Conservation (phyloP, 192 early-diverging fungal genomes). For the Phycomyces nitens region DNA sequence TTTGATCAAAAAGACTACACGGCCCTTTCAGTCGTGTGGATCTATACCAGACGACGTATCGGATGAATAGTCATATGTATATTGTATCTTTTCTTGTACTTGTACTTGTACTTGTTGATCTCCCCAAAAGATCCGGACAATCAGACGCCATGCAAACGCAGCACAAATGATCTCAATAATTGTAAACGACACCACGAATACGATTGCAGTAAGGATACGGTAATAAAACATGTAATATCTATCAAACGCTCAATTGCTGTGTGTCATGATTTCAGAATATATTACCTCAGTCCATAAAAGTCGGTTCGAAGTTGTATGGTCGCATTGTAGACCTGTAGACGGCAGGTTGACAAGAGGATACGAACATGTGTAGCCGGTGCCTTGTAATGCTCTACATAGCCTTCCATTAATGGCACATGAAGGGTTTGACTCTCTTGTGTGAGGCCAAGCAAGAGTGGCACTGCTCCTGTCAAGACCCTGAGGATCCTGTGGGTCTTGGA, state of each 20-base stretch:
- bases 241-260: no score
- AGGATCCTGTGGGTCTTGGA: constrained; percentile 23
- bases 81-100: no score
- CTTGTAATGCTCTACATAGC: constrained; percentile 14
- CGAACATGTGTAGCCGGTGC: constrained; percentile 40
- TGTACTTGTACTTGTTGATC: no score
- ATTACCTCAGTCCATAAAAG: constrained; percentile 54
- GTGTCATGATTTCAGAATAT: no score
- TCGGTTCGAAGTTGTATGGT: constrained; percentile 50
- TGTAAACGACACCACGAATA: no score
- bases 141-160: no score
- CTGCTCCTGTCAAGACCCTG: constrained; percentile 18
- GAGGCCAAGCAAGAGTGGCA: constrained; percentile 26
- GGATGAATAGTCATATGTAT: no score
- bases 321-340: constrained; percentile 46
- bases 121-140: no score
- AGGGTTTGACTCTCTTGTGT: constrained; percentile 26
- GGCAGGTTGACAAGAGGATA: constrained; percentile 38
- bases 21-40: neutral
- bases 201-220: no score
- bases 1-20: neutral
- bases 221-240: no score
- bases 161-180: no score
- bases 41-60: no score
- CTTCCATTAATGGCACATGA: constrained; percentile 24